Base-by-base conservation (phyloP, 2,329 filamentous ascomycete genomes). In the Pseudogymnoascus sp. region DNA sequence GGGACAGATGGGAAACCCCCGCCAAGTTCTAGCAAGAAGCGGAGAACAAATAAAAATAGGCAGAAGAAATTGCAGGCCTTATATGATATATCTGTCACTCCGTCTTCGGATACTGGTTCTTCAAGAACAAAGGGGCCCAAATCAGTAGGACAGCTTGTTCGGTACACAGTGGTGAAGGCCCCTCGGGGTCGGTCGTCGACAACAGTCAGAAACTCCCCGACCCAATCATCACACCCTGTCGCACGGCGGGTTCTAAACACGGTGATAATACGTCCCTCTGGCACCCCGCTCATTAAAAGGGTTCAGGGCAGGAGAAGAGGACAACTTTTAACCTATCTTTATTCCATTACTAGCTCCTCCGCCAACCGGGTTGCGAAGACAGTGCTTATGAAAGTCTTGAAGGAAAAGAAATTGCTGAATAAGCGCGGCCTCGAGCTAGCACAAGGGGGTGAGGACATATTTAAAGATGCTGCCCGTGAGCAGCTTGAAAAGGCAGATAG, bases 341-440 rank as follows among this genome's bases (percentile, higher is more conserved):
- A 40, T 42, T 38, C 34, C 14, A 60, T 60, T 42, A 60, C 59
- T 11, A 60, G 59, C 38, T 4, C 34, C 10, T 25, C 36, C 16
- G 59, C 59, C n/a, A 16, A 18, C 4, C 14, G 21, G 21, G 3
- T 25, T 40, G 59, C 59, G 18, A 38, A 60, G 36, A 60, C 10
- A 16, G 38, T 60, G 10, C 59, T 60, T 87, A 71, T 92, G 89
- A 63, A 92, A 89, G 67, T 92, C 89, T 72, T 92, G 89, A 3
- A 92, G 82, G 69, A 92, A 91, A 4, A 91, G 79, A 25, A 40
- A 10, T 18, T 60, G 8, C 16, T 56, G 25, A 56, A 34, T 36
- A 14, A 7, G 10, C 50, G 28, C 18, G 50, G 50, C 28, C 28
- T 56, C 50, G 18, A 34, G 28, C 34, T 56, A 31, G n/a, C 28